These are phyloP conservation scores for Perilla frutescens DNA, from an alignment of 257 asterid species.

Conservation along the genomic window DNA sequence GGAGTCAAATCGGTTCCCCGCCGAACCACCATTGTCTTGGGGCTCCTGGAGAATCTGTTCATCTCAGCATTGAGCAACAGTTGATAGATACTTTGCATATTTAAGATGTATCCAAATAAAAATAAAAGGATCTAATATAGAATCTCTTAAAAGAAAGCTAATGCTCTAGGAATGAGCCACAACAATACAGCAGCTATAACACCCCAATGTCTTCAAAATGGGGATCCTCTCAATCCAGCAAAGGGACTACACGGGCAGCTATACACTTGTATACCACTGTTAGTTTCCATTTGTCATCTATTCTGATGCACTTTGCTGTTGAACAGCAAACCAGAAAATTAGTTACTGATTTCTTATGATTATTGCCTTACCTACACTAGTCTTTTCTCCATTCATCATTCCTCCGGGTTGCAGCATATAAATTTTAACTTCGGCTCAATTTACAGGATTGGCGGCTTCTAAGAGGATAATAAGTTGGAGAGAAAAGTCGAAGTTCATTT, in stretches of 20 bases:
- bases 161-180: conserved; percentile 7
- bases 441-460: conserved; percentile 15
- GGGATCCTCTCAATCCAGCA: background rate
- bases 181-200: conserved; percentile 8
- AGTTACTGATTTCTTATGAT: conserved; percentile 18
- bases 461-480: conserved; percentile 20
- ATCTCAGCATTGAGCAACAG: conserved; percentile 35
- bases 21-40: conserved; percentile 99
- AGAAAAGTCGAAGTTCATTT: conserved; percentile 3
- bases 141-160: conserved; percentile 26
- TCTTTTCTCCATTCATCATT: background rate
- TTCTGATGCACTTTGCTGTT: background rate
- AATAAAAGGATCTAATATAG: conserved; percentile 7
- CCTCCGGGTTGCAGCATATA: conserved; percentile 22
- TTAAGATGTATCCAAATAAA: conserved; percentile 13
- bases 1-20: conserved; percentile 99
- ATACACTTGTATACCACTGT: background rate
- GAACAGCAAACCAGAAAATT: conserved; percentile 9
- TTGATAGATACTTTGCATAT: conserved; percentile 14
- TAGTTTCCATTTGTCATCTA: conserved; percentile 19
- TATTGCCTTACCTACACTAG: conserved; percentile 20
- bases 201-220: conserved; percentile 14
- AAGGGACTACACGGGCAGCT: background rate
- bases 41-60: conserved; percentile 91
- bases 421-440: background rate